These are phyloP conservation scores for Phylloporus gajari DNA, from an alignment of 1,284 basidiomycete species.

Conservation along the genomic window DNA sequence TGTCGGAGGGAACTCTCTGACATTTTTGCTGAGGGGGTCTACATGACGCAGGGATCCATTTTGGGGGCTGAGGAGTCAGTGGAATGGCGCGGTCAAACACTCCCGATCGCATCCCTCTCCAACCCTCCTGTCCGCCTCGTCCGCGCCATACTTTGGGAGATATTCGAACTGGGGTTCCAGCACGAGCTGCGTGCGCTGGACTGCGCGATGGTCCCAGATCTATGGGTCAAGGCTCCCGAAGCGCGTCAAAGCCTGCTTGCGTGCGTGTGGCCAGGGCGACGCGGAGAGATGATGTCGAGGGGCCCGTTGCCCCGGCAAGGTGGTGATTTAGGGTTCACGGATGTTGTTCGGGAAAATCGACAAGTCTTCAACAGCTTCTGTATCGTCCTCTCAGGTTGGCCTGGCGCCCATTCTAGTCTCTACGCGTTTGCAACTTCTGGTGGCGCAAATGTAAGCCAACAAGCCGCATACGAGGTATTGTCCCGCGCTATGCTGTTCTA, in stretches of 20 bases:
- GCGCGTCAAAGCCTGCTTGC: not conserved
- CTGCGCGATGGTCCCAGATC: not conserved
- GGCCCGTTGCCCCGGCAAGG: not conserved
- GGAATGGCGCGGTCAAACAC: not conserved
- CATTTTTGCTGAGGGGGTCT: not conserved
- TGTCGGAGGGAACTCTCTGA: not conserved
- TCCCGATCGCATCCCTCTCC: not conserved
- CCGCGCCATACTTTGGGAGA: not conserved
- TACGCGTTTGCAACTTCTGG: not conserved
- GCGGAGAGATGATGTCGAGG: not conserved
- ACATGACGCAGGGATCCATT: not conserved
- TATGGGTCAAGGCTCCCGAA: not conserved
- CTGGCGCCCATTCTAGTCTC: not conserved
- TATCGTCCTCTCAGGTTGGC: not conserved
- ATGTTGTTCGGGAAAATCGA: not conserved
- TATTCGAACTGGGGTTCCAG: not conserved
- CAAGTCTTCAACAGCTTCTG: not conserved
- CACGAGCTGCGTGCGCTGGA: not conserved
- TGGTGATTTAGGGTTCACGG: not conserved
- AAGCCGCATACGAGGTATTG: not conserved
- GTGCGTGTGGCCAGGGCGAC: not conserved
- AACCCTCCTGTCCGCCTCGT: not conserved
- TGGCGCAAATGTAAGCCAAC: not conserved
- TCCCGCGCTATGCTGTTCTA: not conserved
- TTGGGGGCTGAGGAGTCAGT: not conserved